Conservation (phyloP, 768 basidiomycete species). For the Harrya chromipes region DNA sequence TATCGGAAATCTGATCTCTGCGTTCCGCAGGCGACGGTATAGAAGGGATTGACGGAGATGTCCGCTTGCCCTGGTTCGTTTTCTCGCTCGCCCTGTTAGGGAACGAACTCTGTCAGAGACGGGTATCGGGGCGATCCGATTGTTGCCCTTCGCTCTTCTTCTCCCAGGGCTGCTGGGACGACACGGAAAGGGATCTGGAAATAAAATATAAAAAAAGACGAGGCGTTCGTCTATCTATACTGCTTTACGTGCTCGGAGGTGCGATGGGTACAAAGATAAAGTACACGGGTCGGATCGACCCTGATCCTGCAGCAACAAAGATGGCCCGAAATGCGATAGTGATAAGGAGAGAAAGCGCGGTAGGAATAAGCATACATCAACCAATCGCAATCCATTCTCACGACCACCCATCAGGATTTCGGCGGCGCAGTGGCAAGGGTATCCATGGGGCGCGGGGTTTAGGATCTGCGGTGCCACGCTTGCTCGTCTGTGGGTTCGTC, state of each 20-base stretch:
- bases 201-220: slow-evolving; percentile 1
- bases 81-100: background rate
- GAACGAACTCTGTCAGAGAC: background rate
- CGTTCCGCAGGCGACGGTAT: no score
- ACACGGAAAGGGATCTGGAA: slow-evolving; percentile 9
- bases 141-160: background rate
- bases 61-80: background rate
- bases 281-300: slow-evolving; percentile 13
- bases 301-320: slow-evolving; percentile 12
- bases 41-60: slow-evolving; percentile 6
- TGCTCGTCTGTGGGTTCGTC: slow-evolving; percentile 26
- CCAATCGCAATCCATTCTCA: slow-evolving; percentile 21
- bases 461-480: slow-evolving; percentile 9
- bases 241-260: slow-evolving; percentile 12
- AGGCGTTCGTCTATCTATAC: slow-evolving; percentile 10
- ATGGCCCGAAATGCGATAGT: background rate
- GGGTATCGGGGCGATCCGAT: slow-evolving; percentile 4
- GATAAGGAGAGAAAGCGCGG: slow-evolving; percentile 11
- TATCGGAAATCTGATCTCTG: no score
- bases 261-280: slow-evolving; percentile 1
- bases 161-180: background rate
- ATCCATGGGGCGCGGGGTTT: slow-evolving; percentile 31
- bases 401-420: slow-evolving; percentile 40
- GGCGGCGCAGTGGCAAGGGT: slow-evolving; percentile 39
- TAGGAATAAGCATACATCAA: slow-evolving; percentile 1